phyloP scores from a whole-genome alignment of 2,329 filamentous ascomycete species.

The Calonectria fujianensis region DNA sequence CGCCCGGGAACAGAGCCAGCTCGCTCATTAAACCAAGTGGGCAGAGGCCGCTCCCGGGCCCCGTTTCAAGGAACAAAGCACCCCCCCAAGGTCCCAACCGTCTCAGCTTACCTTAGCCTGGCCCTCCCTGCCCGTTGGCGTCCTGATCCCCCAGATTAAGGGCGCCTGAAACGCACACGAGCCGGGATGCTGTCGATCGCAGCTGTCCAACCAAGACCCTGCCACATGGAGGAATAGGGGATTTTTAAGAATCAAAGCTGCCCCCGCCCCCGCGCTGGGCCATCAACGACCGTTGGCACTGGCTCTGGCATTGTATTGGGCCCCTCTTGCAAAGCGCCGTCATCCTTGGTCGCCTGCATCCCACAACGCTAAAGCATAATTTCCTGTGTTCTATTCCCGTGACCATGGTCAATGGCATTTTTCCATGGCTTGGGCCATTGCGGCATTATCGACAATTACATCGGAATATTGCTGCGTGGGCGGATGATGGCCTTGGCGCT shows the following conservation, averaged over 20 bases:
- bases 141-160: constrained; percentile 38
- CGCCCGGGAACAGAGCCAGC: background rate
- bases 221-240: constrained; percentile 46
- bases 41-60: constrained; percentile 26
- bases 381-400: background rate
- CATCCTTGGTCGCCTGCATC: constrained; percentile 37
- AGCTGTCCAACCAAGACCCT: constrained; percentile 49
- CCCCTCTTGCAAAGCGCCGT: background rate
- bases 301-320: constrained; percentile 2
- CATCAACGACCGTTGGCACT: background rate
- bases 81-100: background rate
- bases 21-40: constrained; percentile 54
- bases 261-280: constrained; percentile 43
- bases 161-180: constrained; percentile 34
- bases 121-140: background rate
- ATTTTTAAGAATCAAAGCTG: constrained; percentile 30
- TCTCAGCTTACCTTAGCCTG: constrained; percentile 28
- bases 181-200: constrained; percentile 46
- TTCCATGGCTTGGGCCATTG: background rate
- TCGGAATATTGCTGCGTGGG: constrained; percentile 3
- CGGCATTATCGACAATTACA: constrained; percentile 7
- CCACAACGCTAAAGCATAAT: background rate
- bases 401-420: constrained; percentile 17
- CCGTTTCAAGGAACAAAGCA: constrained; percentile 23
- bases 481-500: background rate